Conservation (phyloP, 352 stramenopile species). For the Pythium dissimile region DNA sequence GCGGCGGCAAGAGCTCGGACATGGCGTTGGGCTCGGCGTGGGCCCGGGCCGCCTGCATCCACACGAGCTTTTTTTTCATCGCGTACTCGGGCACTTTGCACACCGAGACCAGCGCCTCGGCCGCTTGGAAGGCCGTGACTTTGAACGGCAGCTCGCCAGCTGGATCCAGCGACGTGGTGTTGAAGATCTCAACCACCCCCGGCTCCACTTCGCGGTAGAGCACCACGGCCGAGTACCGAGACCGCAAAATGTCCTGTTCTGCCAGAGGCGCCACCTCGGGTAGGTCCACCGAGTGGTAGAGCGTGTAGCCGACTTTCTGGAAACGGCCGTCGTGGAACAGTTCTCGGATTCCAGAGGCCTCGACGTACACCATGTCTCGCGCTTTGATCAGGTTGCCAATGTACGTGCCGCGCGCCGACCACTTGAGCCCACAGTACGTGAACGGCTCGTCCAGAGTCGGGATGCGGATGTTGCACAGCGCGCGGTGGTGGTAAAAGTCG, state of each 20-base stretch:
- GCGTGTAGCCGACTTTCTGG: slow-evolving; percentile 30
- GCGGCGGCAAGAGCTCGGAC: not conserved
- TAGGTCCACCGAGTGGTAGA: slow-evolving; percentile 37
- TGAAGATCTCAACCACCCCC: slow-evolving; percentile 43
- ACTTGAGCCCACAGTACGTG: slow-evolving; percentile 19
- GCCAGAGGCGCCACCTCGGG: slow-evolving; percentile 29
- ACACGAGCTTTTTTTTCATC: slow-evolving; percentile 29
- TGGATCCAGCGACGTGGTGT: slow-evolving; percentile 39
- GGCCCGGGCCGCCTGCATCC: slow-evolving; percentile 6
- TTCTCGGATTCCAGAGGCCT: slow-evolving; percentile 30
- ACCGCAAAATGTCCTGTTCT: slow-evolving; percentile 36
- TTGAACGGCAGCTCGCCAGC: slow-evolving; percentile 17
- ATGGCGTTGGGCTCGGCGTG: slow-evolving; percentile 5
- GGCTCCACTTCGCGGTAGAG: slow-evolving; percentile 33
- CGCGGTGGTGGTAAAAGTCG: slow-evolving; percentile 20
- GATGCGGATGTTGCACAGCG: slow-evolving; percentile 37
- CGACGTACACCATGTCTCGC: slow-evolving; percentile 47
- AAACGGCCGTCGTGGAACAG: not conserved
- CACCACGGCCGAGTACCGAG: slow-evolving; percentile 42
- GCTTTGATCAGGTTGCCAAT: slow-evolving; percentile 22
- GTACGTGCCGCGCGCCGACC: slow-evolving; percentile 4
- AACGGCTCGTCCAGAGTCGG: slow-evolving; percentile 29
- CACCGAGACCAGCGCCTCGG: slow-evolving; percentile 20
- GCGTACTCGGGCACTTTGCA: slow-evolving; percentile 21
- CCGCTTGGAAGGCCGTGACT: slow-evolving; percentile 19